Percentiles rank a stretch among this genome's conserved stretches.
Conservation (phyloP, 148 eudicot species). For the Vaccinium macrocarpon region DNA sequence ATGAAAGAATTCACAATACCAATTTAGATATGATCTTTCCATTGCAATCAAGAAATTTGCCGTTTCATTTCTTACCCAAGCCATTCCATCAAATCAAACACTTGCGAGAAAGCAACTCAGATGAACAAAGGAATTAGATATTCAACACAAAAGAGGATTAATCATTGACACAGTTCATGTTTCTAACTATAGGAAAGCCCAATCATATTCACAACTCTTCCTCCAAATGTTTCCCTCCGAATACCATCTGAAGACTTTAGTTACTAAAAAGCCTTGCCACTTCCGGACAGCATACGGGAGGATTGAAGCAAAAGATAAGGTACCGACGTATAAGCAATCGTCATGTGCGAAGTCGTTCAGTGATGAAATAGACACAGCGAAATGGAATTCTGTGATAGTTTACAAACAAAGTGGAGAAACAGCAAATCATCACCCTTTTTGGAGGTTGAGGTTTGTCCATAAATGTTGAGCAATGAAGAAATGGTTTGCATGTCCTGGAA, state of each 20-base stretch:
- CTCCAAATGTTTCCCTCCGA: neutral
- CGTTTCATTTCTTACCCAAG: neutral
- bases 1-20: neutral
- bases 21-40: neutral
- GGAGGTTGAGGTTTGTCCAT: neutral
- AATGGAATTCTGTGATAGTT: neutral
- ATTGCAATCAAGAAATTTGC: neutral
- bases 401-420: neutral
- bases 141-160: neutral
- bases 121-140: neutral
- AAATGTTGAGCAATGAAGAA: neutral
- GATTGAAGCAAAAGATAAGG: neutral
- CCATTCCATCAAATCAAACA: neutral
- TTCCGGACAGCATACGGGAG: neutral
- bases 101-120: neutral
- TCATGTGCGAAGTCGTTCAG: neutral
- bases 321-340: neutral
- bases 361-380: conserved; percentile 4
- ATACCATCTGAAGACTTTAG: neutral
- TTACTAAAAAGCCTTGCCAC: neutral
- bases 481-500: neutral
- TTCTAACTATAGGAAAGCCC: neutral
- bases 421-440: neutral
- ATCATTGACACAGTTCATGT: neutral
- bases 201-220: neutral